These are phyloP conservation scores for Russula abietina DNA, from an alignment of 768 basidiomycete genomes.

Conservation along the genomic window DNA sequence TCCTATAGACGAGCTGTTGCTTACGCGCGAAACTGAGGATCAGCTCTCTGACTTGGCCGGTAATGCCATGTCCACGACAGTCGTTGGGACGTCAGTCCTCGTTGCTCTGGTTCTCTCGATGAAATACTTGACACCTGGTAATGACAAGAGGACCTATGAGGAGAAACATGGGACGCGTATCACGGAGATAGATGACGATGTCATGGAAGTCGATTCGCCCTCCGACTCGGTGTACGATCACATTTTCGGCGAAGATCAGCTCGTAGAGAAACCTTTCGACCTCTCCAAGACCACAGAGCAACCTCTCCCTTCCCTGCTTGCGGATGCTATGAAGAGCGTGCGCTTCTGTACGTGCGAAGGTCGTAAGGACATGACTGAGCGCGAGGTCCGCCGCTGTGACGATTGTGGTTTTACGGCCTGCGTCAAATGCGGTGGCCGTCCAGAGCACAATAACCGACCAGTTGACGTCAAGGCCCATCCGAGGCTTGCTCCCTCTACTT, in stretches of 20 bases:
- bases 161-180: conserved; percentile 42
- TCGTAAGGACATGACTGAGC: conserved; percentile 64
- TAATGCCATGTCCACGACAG: conserved; percentile 97
- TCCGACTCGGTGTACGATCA: conserved; percentile 38
- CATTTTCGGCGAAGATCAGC: conserved; percentile 68
- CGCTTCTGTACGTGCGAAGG: conserved; percentile 92
- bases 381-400: conserved; percentile 57
- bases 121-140: conserved; percentile 59
- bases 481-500: conserved; percentile 66
- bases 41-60: conserved; percentile 91
- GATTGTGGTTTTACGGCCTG: conserved; percentile 81
- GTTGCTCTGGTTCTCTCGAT: conserved; percentile 68
- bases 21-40: conserved; percentile 91
- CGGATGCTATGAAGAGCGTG: conserved; percentile 58
- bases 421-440: conserved; percentile 81
- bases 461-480: conserved; percentile 48
- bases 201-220: conserved; percentile 47
- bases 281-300: conserved; percentile 46
- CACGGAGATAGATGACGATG: conserved; percentile 33
- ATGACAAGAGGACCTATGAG: conserved; percentile 64
- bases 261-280: conserved; percentile 60
- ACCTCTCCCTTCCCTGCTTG: conserved; percentile 51
- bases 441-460: conserved; percentile 68
- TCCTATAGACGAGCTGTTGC: conserved; percentile 82
- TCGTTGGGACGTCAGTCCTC: conserved; percentile 85